Evolutionary conservation across 441 rosid genomes (phyloP), one percentile per base, ranked within the genome.

Genomic region (Francoa sonchifolia): DNA sequence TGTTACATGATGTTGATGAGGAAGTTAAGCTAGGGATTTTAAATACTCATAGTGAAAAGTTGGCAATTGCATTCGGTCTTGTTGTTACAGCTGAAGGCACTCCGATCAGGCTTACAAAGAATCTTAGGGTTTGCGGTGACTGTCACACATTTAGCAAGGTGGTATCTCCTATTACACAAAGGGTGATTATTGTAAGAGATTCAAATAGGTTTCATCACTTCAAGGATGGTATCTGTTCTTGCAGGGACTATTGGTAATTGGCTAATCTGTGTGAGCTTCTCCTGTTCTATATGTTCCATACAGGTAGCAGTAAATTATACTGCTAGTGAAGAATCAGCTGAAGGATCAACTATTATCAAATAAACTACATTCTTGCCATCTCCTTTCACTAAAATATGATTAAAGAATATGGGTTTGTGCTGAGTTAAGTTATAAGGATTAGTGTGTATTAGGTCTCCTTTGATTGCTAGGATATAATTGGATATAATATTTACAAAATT

Each of bases 201-300:
- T 55, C 63, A 32, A 69, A 61, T 39, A 52, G 79, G 61, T 72
- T 75, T 48, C 82, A 66, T 48, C 66, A 64, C 44, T 72, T 72
- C 42, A 55, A 57, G 22, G 63, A 51, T 4, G 82, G 76, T 19
- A 46, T 48, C 50, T 71, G 77, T 37, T 62, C 81, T 28, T 71
- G 77, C 46, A 63, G 71, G 39, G 73, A 63, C 52, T 63, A 65
- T 45, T 66, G 71, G 77, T 66, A 52, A 62, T 28, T 8, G 27
- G 25, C 22, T 20, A 14, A 19, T 22, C 9, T 39, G 14, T n/a
- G n/a, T n/a, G n/a, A n/a, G n/a, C n/a, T n/a, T n/a, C n/a, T n/a
- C n/a, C n/a, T n/a, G n/a, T n/a, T n/a, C n/a, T n/a, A n/a, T n/a
- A n/a, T n/a, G n/a, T n/a, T n/a, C n/a, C n/a, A n/a, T n/a, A n/a